Evolutionary conservation across 2,329 filamentous ascomycete genomes (phyloP), one percentile per base, ranked within the genome.

Genomic region (Lizonia empirigonia): DNA sequence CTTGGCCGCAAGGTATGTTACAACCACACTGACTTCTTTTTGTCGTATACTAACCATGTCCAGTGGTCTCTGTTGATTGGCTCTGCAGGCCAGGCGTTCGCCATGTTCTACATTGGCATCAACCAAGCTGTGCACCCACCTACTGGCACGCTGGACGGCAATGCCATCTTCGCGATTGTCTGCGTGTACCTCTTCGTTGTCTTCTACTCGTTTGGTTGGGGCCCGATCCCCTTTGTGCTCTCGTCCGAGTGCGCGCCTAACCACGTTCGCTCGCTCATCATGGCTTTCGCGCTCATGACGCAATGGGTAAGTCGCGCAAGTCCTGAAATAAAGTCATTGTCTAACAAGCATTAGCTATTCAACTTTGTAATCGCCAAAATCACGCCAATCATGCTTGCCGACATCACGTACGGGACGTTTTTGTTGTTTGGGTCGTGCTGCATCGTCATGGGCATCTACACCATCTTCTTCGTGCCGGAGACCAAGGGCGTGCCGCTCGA

Each of bases 101-200:
- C 74, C 45, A 78, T 78, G 75, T 64, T 59, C 41, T 69, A 69
- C 54, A 68, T 67, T 41, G 63, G 65, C 8, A 23, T 70, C 32
- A 72, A 74, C 42, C 58, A 61, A 30, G 70, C 70, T 3, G 65
- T 74, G 15, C 65, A 74, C 49, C 71, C 72, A 18, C 63, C 62
- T 0, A 63, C 59, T 1, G 70, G 69, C 7, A 61, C 60, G 22
- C 68, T 74, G n/a, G 68, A 65, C 32, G 71, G 71, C 38, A 68
- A 65, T 34, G 66, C 66, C 50, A 74, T 72, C 37, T 76, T 81
- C 39, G 74, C 77, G 7, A 80, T 82, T 66, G 74, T 81, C 42
- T 81, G 79, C 64, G 76, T 82, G 5, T 81, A 80, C 53, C 66
- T 78, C 6, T 78, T 77, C 44, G 76, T 78, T 7, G 74, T 77